These are phyloP conservation scores for Plenodomus tracheiphilus DNA, from an alignment of 2,329 filamentous ascomycete genomes.

Conservation along the genomic window DNA sequence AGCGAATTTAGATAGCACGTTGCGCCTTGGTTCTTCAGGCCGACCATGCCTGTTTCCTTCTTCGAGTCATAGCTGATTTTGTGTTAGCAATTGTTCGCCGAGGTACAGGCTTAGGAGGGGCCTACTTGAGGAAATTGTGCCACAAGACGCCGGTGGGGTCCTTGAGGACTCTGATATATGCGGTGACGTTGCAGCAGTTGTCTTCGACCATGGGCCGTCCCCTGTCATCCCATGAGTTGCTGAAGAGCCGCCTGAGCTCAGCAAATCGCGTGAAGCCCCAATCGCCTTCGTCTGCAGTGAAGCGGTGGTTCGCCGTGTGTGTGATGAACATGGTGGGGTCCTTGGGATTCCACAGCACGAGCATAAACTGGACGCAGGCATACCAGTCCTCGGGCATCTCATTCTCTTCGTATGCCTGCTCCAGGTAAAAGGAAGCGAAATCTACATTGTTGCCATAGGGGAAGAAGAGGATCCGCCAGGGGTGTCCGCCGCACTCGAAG, in stretches of 20 bases:
- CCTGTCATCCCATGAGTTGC: constrained; percentile 70
- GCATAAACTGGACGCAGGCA: constrained; percentile 91
- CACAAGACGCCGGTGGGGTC: constrained; percentile 87
- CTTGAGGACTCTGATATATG: constrained; percentile 79
- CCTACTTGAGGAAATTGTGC: constrained; percentile 81
- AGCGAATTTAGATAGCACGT: constrained; percentile 59
- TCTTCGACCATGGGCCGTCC: constrained; percentile 75
- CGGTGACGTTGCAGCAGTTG: constrained; percentile 77
- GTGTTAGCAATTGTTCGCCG: neutral
- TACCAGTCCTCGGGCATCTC: constrained; percentile 87
- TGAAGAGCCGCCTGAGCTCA: constrained; percentile 84
- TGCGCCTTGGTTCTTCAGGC: constrained; percentile 93
- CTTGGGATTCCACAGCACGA: constrained; percentile 92
- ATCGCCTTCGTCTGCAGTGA: constrained; percentile 93
- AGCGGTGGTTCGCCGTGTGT: constrained; percentile 88
- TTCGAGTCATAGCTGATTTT: constrained; percentile 82
- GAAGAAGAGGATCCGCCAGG: constrained; percentile 96
- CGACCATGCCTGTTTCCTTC: constrained; percentile 96
- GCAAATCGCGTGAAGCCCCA: constrained; percentile 99
- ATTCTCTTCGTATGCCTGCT: constrained; percentile 83
- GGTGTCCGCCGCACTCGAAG: constrained; percentile 83
- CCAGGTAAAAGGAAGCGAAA: constrained; percentile 91
- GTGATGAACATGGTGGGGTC: constrained; percentile 80
- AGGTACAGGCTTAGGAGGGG: neutral
- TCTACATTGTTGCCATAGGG: constrained; percentile 94